Percentiles rank a stretch among this genome's conserved stretches.
Evolutionary conservation across 164 flowering plant species (phyloP).

Genomic region (Platanus orientalis): DNA sequence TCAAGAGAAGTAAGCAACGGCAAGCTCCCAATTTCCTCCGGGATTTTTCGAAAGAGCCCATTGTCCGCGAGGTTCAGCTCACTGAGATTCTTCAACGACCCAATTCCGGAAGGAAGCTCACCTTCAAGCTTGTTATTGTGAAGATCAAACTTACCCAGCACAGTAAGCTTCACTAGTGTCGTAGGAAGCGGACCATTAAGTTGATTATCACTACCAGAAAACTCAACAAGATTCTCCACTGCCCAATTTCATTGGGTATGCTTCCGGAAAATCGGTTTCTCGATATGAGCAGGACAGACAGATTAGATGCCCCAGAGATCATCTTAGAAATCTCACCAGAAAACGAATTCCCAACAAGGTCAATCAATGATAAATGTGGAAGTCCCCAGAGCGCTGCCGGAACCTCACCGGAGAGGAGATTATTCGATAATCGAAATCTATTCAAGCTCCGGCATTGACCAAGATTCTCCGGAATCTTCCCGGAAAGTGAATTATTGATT

Average conservation of each 20-base stretch:
- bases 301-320: conserved; percentile 38
- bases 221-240: conserved; percentile 25
- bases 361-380: conserved; percentile 49
- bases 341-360: conserved; percentile 41
- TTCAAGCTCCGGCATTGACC: conserved; percentile 42
- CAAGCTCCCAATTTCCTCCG: conserved; percentile 47
- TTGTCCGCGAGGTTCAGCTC: conserved; percentile 53
- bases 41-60: conserved; percentile 42
- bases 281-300: conserved; percentile 36
- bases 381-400: conserved; percentile 66
- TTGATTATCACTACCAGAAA: conserved; percentile 36
- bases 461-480: conserved; percentile 42
- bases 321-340: conserved; percentile 41
- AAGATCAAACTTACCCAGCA: conserved; percentile 48
- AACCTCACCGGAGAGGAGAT: conserved; percentile 50
- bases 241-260: conserved; percentile 57
- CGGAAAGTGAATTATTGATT: no score
- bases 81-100: no score
- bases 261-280: conserved; percentile 43
- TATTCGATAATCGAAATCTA: conserved; percentile 42
- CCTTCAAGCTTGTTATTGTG: conserved; percentile 46
- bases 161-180: conserved; percentile 34
- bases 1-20: conserved; percentile 57
- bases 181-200: conserved; percentile 40
- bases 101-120: conserved; percentile 40